Evolutionary conservation across 1,284 basidiomycete genomes (phyloP), one percentile per base, ranked within the genome.

Genomic region (Coniophora puteana): DNA sequence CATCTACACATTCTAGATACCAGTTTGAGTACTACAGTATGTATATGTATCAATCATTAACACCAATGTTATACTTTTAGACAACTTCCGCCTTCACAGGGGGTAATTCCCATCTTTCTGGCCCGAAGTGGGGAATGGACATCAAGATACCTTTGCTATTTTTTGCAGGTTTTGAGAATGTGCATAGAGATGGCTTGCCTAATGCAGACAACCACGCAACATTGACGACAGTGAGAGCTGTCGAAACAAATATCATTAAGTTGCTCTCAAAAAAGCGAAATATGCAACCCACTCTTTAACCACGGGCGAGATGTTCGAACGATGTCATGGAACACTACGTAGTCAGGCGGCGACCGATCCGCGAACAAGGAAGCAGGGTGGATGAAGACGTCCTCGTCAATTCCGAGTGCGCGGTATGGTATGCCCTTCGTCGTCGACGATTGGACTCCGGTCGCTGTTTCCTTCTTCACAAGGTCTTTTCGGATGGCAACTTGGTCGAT

Each of bases 401-500:
- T 74, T 4, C 89, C 89, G 34, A 94, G 61, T 0, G 93, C 89
- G 44, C 76, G 78, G 63, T 99, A 99, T 0, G 93, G 71, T 7
- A 99, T 80, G 12, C 86, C 84, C 46, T 83, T 83, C 0, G 86
- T 78, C 13, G 83, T 89, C 6, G 83, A 72, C 62, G 78, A 88
- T 51, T 90, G 83, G 25, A 72, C 65, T 4, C 86, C 89, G n/a
- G 72, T 67, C 3, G 69, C 65, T 2, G 69, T 59, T 22, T 69
- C 68, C 46, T 76, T 78, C 31, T 80, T 72, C 8, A 85, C 73
- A 33, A 92, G 62, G 56, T 98, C 94, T 53, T 92, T 93, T 14
- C 96, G 83, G 17, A 95, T 78, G 12, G 96, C 96, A 3, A 98
- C 81, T 60, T 97, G 93, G 63, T 99, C 95, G 52, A 98, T 90